These are phyloP conservation scores for Lepidium didymum DNA, from an alignment of 345 rosid species.

Conservation along the genomic window DNA sequence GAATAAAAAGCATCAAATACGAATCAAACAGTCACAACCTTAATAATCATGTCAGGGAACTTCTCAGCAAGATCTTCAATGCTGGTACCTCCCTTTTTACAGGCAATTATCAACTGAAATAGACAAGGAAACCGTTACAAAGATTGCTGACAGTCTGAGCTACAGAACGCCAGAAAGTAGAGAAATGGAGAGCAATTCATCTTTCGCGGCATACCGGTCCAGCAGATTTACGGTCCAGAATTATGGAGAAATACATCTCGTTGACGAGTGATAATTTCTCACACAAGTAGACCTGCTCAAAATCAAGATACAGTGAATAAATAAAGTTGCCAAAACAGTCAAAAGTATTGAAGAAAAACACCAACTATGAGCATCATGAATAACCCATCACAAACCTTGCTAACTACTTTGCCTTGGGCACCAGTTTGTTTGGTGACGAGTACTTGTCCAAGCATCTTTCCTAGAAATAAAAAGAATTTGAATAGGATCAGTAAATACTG, in stretches of 20 bases:
- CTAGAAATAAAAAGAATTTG: slow-evolving; percentile 33
- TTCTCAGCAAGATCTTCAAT: slow-evolving; percentile 99
- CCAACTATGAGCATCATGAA: neutral
- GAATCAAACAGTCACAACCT: slow-evolving; percentile 39
- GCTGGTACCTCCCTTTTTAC: slow-evolving; percentile 98
- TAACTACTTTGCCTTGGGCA: slow-evolving; percentile 91
- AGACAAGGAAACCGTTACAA: neutral
- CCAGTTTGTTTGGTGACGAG: slow-evolving; percentile 99
- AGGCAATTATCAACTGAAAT: slow-evolving; percentile 85
- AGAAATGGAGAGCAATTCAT: neutral
- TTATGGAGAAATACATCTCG: slow-evolving; percentile 99
- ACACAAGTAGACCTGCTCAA: slow-evolving; percentile 83
- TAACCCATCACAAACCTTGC: slow-evolving; percentile 61
- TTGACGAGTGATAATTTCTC: slow-evolving; percentile 85
- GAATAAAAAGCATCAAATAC: neutral
- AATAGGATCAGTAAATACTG: neutral
- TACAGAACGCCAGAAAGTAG: neutral
- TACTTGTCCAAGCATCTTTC: slow-evolving; percentile 94
- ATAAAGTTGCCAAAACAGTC: neutral
- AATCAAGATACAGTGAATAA: neutral
- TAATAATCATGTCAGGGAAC: slow-evolving; percentile 90
- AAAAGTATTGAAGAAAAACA: neutral
- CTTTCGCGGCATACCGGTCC: slow-evolving; percentile 67
- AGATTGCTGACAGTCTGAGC: neutral
- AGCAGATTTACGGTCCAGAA: slow-evolving; percentile 89